Percentiles rank a stretch among this genome's conserved stretches.
phyloP scores from a whole-genome alignment of 495 filamentous ascomycete species.

The Lasiosphaeris hirsuta region DNA sequence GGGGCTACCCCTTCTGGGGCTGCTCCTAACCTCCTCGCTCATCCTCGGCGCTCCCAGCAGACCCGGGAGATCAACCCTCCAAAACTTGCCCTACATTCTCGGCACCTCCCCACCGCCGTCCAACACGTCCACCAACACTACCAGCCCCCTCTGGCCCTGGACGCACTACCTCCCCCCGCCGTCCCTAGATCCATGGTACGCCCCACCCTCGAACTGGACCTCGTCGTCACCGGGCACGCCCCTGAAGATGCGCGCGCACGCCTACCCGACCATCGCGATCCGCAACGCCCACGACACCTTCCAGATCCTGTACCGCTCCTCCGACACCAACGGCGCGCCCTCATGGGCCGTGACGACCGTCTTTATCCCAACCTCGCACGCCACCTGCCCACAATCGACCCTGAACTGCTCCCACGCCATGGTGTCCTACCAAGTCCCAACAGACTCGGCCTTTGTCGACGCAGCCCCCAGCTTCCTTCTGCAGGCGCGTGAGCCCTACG shows the following conservation, averaged over 20 bases:
- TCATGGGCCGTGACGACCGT: slow-evolving; percentile 50
- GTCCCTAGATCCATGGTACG: slow-evolving; percentile 48
- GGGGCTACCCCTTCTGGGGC: too few relatives aligned
- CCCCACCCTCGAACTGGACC: slow-evolving; percentile 38
- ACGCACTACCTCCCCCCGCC: slow-evolving; percentile 26
- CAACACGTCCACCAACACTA: not conserved
- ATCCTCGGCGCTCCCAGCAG: too few relatives aligned
- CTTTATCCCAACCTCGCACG: slow-evolving; percentile 36
- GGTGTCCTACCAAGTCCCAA: slow-evolving; percentile 20
- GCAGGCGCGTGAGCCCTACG: slow-evolving; percentile 22
- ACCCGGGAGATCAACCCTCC: too few relatives aligned
- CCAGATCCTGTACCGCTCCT: slow-evolving; percentile 52
- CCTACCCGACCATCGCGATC: slow-evolving; percentile 29
- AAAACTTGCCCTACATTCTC: too few relatives aligned
- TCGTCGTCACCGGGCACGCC: slow-evolving; percentile 39
- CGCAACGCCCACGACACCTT: slow-evolving; percentile 32
- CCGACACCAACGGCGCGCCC: slow-evolving; percentile 41
- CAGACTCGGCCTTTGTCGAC: slow-evolving; percentile 16
- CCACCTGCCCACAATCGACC: not conserved
- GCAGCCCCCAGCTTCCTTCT: slow-evolving; percentile 18
- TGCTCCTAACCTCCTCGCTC: too few relatives aligned
- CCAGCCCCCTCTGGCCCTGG: not conserved
- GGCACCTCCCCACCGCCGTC: not conserved
- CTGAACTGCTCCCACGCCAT: slow-evolving; percentile 15
- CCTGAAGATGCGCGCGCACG: slow-evolving; percentile 41